Base-by-base conservation (phyloP, 2,329 filamentous ascomycete genomes). In the Phyllosticta citriasiana region DNA sequence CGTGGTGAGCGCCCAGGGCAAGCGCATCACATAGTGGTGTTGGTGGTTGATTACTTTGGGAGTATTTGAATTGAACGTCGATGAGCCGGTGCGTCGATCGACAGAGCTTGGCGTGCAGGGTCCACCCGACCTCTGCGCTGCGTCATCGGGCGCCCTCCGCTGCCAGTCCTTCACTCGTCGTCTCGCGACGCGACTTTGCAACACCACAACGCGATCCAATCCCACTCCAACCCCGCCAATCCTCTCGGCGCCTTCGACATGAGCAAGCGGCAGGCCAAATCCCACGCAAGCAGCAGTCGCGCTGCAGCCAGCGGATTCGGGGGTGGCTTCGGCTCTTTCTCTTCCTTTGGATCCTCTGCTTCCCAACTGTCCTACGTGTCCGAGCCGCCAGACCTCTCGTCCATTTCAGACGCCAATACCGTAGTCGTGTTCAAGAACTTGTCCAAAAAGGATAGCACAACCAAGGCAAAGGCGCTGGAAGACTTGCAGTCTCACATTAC, bases 371-470 rank as follows among this genome's bases (percentile, higher is more conserved):
- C 92, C 53, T 97, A 96, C 76, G 84, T 97, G 58, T 81, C 88
- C 59, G 91, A 96, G 69, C 89, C 91, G 9, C 89, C 89, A 55
- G 88, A 96, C 69, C 84, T 96, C 66, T 85, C 86, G 35, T 78
- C 78, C 53, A 85, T 99, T 63, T 88, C 86, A 53, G 87, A 96
- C 67, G 82, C 91, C 7, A 88, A 94, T 69, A 80, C 93, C 47
- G 85, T 93, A 47, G 91, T 97, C 14, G 85, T 87, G n/a, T 90
- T 97, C 77, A 96, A 97, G 75, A 96, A 95, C 67, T 76, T 97
- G 3, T 82, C 87, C 57, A 99, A 97, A 77, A 96, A 94, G 75
- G 93, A 97, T 76, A 88, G 87, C 69, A 96, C 86, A 10, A 99
- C 94, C 47, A 96, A 96, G 72, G 82, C 88, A 7, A 96, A 93